Evolutionary conservation across 2,329 filamentous ascomycete species (phyloP).

Genomic region (Coniochaeta sp.): DNA sequence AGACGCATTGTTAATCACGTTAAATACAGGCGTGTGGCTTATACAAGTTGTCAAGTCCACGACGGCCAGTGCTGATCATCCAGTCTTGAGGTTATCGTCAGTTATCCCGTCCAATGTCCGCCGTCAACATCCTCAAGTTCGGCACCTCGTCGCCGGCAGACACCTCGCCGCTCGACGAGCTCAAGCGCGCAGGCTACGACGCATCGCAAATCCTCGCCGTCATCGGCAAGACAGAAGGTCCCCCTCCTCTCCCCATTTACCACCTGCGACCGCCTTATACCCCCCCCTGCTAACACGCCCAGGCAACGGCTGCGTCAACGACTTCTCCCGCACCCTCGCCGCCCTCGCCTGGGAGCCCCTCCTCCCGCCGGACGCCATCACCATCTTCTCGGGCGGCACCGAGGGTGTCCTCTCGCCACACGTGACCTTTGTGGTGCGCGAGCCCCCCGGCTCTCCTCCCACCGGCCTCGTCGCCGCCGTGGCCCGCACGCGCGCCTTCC

Average conservation of each 20-base stretch:
- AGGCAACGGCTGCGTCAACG: slow-evolving; percentile 27
- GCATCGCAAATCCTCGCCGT: slow-evolving; percentile 19
- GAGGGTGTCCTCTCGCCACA: slow-evolving; percentile 23
- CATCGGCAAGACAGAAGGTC: slow-evolving; percentile 22
- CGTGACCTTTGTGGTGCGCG: slow-evolving; percentile 18
- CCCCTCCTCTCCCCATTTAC: neutral
- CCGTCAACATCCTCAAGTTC: slow-evolving; percentile 22
- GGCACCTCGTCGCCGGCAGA: slow-evolving; percentile 21
- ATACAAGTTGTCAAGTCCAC: neutral
- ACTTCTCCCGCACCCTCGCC: slow-evolving; percentile 23
- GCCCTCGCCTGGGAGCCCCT: slow-evolving; percentile 21
- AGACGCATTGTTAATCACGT: no score
- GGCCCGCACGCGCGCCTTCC: slow-evolving; percentile 17
- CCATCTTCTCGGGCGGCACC: slow-evolving; percentile 23
- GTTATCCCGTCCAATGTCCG: slow-evolving; percentile 11
- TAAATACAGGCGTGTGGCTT: no score
- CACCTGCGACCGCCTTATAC: no score
- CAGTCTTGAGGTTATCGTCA: no score
- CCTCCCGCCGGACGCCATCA: slow-evolving; percentile 19
- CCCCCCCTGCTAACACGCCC: neutral
- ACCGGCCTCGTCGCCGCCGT: slow-evolving; percentile 18
- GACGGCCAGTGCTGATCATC: no score
- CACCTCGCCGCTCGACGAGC: slow-evolving; percentile 15
- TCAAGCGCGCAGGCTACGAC: slow-evolving; percentile 19
- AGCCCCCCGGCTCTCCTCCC: slow-evolving; percentile 2